Evolutionary conservation across 805 yeast genomes (phyloP).

Genomic region (Wickerhamomyces alni): DNA sequence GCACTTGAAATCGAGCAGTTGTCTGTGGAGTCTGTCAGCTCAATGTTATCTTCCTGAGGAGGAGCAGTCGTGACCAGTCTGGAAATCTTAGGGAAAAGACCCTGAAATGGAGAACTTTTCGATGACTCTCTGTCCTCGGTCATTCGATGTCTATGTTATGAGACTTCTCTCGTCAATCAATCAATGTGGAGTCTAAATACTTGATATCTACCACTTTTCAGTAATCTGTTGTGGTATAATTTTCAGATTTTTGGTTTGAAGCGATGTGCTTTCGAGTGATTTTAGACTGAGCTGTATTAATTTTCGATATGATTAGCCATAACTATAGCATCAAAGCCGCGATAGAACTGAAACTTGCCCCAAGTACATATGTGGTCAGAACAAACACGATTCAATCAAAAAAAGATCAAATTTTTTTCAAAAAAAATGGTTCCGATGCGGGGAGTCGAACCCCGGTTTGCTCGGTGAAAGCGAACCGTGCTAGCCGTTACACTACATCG

Average conservation of each 20-base stretch:
- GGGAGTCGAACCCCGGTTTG: constrained; percentile 86
- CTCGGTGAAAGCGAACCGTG: constrained; percentile 84
- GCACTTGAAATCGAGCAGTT: constrained; percentile 9
- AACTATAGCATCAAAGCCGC: too few species aligned
- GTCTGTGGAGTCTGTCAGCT: constrained; percentile 7
- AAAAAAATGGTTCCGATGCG: constrained; percentile 54
- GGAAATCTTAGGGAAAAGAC: constrained; percentile 11
- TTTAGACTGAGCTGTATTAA: too few species aligned
- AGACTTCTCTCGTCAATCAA: too few species aligned
- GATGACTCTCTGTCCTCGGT: not conserved
- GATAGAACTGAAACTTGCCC: too few species aligned
- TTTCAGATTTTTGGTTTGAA: too few species aligned
- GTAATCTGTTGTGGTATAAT: too few species aligned
- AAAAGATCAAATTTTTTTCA: not conserved
- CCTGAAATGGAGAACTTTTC: not conserved
- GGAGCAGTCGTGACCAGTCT: constrained; percentile 4
- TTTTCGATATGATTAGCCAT: too few species aligned
- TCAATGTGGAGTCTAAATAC: too few species aligned
- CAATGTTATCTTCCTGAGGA: constrained; percentile 2
- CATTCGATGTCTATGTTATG: not conserved
- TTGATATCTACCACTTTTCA: too few species aligned
- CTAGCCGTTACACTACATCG: constrained; percentile 81
- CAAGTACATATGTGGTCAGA: too few species aligned
- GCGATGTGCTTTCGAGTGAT: too few species aligned
- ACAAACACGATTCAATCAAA: too few species aligned